Conservation (phyloP, 192 early-diverging fungal species). For the Linnemannia schmuckeri region DNA sequence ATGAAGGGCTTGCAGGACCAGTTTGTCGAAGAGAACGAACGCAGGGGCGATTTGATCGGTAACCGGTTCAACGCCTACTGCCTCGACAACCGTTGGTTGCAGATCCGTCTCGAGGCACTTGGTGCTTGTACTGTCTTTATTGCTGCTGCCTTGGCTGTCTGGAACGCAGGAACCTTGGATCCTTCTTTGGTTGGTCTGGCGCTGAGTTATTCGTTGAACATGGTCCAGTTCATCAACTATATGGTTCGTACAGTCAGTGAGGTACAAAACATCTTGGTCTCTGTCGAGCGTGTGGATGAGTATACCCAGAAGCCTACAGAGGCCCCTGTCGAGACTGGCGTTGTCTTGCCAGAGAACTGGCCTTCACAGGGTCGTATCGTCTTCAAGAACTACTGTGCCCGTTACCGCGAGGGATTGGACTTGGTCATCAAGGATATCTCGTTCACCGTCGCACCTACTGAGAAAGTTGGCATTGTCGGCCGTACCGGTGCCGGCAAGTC, state of each 20-base stretch:
- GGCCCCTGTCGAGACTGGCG: conserved; percentile 75
- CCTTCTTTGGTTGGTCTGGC: conserved; percentile 87
- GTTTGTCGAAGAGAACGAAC: conserved; percentile 31
- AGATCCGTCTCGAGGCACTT: conserved; percentile 74
- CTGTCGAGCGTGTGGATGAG: conserved; percentile 85
- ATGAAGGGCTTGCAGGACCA: conserved; percentile 65
- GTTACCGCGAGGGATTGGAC: conserved; percentile 85
- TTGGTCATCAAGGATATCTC: conserved; percentile 81
- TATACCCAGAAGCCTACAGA: conserved; percentile 85
- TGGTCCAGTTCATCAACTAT: conserved; percentile 80
- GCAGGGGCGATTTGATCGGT: conserved; percentile 9
- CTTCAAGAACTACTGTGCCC: conserved; percentile 80
- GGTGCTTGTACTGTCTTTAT: conserved; percentile 74
- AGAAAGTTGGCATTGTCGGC: conserved; percentile 85
- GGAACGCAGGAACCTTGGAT: conserved; percentile 62
- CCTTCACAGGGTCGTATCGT: conserved; percentile 79
- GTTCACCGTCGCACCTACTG: conserved; percentile 40
- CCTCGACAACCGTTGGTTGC: conserved; percentile 75
- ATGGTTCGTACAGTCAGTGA: conserved; percentile 73
- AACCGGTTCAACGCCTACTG: conserved; percentile 33
- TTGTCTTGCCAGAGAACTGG: conserved; percentile 71
- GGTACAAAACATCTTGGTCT: conserved; percentile 84
- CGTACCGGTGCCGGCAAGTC: conserved; percentile 65
- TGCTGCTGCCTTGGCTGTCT: conserved; percentile 69
- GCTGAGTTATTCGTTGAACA: conserved; percentile 82